Base-by-base conservation (phyloP, 148 eudicot species). In the Linanthus parryae region DNA sequence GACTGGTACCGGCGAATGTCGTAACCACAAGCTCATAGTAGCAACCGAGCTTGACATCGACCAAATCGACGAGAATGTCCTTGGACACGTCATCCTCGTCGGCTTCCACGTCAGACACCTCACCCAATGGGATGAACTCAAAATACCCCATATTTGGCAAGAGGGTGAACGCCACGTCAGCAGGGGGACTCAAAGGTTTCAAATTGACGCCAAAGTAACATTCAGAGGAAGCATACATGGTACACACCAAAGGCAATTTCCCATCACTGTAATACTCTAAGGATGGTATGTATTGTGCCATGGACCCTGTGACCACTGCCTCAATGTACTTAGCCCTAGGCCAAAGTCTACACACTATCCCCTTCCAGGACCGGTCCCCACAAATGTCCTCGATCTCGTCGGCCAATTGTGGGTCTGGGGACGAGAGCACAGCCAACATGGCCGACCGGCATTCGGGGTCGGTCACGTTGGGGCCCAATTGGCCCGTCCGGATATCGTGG, bases 221-320 rank as follows among this genome's bases (percentile, higher is more conserved):
- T 54, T 87, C 95, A 0, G 92, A 83, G 0, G 92, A 71, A 38
- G 94, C 88, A 58, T 88, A 81, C 88, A 83, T 83, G 1, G 85
- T 50, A 51, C 83, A 76, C 17, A 84, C 72, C 56, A 84, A 29
- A 0, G 92, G 94, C 24, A 84, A 57, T 33, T 65, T 68, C 62
- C 65, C 82, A 47, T 63, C 73, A 43, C 77, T 74, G 23, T 85
- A 79, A 45, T 74, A 74, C 53, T 68, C 68, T 15, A 82, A 38
- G 7, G 80, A 37, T 8, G 88, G 81, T 16, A 84, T 69, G 52
- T 84, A 88, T 46, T 88, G 94, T 17, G 94, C 77, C 88, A 84
- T 84, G 5, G 96, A 69, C 7, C 96, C 94, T 0, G 96, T 88
- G 13, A 88, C 83, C 24, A 84, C 77, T 0, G 82, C 94, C 63